These are phyloP conservation scores for Cucurbita pepo DNA, from an alignment of 306 rosid genomes.

Conservation along the genomic window DNA sequence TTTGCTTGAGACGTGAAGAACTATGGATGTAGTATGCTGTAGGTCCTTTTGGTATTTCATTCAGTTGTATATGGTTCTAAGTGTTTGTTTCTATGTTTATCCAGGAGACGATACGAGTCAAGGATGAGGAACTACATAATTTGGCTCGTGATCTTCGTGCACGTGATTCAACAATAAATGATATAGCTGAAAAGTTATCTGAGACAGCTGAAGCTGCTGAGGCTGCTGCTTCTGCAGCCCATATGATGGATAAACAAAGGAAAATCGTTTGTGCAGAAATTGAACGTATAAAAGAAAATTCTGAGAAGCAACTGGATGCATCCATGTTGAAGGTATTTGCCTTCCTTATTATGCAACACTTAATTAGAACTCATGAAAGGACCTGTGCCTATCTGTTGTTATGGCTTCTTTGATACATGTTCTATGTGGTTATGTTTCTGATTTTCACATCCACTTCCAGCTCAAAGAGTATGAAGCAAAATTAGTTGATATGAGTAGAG, in stretches of 20 bases:
- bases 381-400: not conserved
- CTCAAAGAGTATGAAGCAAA: conserved; percentile 54
- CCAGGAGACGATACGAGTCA: conserved; percentile 82
- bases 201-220: conserved; percentile 99
- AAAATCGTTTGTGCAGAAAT: conserved; percentile 62
- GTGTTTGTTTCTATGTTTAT: conserved; percentile 3
- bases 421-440: not conserved
- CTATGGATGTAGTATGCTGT: not conserved
- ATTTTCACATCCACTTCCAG: conserved; percentile 21
- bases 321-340: conserved; percentile 42
- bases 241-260: conserved; percentile 81
- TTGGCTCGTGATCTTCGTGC: conserved; percentile 88
- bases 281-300: conserved; percentile 51
- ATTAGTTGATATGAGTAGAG: conserved; percentile 35
- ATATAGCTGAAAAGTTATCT: conserved; percentile 76
- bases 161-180: conserved; percentile 85
- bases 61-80: not conserved
- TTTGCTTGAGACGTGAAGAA: not conserved
- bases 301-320: conserved; percentile 41
- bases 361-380: not conserved
- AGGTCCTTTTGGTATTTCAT: not conserved
- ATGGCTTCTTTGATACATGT: not conserved
- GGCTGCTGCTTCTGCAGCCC: conserved; percentile 97
- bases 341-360: not conserved
- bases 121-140: conserved; percentile 91